Conservation (phyloP, 768 basidiomycete species). For the Mycena latifolia region DNA sequence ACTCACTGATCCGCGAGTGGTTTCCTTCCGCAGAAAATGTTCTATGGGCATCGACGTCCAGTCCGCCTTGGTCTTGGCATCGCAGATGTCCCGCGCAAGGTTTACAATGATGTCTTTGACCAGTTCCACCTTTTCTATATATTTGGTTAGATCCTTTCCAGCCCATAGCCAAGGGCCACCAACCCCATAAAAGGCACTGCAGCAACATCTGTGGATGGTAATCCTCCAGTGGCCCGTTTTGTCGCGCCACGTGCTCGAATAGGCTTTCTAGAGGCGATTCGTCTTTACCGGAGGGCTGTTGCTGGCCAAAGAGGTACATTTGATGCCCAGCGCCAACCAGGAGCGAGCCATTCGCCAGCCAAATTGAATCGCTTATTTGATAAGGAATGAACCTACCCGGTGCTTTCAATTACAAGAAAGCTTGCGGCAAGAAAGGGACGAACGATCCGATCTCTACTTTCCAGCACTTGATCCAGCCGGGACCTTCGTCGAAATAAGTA, state of each 20-base stretch:
- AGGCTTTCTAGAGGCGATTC: constrained; percentile 58
- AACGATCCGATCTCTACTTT: constrained; percentile 79
- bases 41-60: constrained; percentile 72
- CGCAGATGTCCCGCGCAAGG: constrained; percentile 61
- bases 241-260: constrained; percentile 85
- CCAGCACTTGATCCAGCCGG: constrained; percentile 82
- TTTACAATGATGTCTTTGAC: constrained; percentile 86
- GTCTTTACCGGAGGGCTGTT: constrained; percentile 35
- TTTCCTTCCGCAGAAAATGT: constrained; percentile 61
- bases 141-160: not conserved
- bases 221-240: constrained; percentile 90
- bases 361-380: constrained; percentile 90
- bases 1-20: constrained; percentile 7
- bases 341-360: constrained; percentile 87
- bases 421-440: constrained; percentile 39
- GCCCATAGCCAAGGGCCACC: constrained; percentile 36
- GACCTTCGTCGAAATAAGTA: constrained; percentile 88
- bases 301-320: constrained; percentile 82
- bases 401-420: constrained; percentile 6
- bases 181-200: constrained; percentile 95
- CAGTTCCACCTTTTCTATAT: constrained; percentile 82
- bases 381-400: constrained; percentile 75
- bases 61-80: constrained; percentile 38
- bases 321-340: constrained; percentile 88
- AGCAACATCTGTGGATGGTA: constrained; percentile 95